Evolutionary conservation across 75 land plant genomes (phyloP).

Genomic region (Chamaecyparis obtusa): DNA sequence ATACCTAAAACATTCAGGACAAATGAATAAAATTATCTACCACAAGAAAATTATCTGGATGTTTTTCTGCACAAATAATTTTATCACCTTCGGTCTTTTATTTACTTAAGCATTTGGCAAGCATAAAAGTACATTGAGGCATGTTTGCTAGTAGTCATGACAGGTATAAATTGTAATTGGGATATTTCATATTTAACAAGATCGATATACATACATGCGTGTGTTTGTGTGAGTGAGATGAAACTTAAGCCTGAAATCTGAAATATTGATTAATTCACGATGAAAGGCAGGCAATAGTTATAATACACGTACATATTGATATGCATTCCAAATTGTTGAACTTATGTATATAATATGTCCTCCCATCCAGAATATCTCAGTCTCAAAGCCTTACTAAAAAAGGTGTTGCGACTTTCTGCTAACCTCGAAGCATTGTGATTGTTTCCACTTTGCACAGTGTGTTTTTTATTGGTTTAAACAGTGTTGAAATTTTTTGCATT

Average conservation of each 20-base stretch:
- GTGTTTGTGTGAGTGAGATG: not conserved
- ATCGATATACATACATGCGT: not conserved
- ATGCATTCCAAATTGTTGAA: too few species aligned
- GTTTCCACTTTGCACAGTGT: too few species aligned
- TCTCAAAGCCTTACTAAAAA: too few species aligned
- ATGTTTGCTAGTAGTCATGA: not conserved
- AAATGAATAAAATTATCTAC: not conserved
- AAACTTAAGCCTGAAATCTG: not conserved
- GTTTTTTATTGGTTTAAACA: too few species aligned
- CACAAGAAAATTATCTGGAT: not conserved
- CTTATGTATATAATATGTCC: too few species aligned
- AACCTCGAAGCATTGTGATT: too few species aligned
- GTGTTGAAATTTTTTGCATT: too few species aligned
- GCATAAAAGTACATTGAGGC: not conserved
- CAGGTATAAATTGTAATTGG: not conserved
- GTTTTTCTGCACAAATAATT: not conserved
- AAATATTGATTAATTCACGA: not conserved
- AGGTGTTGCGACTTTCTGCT: too few species aligned
- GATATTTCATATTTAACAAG: not conserved
- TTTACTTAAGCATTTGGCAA: not conserved
- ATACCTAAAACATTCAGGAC: not conserved
- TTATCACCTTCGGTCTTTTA: not conserved
- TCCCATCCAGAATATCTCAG: too few species aligned
- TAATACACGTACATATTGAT: too few species aligned
- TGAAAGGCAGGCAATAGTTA: not conserved